phyloP scores from a whole-genome alignment of 179 eudicot species.

The Spinacia oleracea region DNA sequence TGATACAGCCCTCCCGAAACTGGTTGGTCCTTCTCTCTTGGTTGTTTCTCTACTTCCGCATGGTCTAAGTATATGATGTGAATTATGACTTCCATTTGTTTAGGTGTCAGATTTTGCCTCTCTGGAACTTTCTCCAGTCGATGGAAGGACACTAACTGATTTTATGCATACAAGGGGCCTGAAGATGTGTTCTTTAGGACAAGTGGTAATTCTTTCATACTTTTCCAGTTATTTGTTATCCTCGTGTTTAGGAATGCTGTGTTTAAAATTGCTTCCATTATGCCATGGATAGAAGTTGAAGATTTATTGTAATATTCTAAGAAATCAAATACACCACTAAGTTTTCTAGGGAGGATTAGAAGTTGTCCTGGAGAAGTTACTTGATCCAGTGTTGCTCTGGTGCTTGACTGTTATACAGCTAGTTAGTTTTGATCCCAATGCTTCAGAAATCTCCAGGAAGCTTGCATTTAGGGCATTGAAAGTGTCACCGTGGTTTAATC shows the following conservation, averaged over 20 bases:
- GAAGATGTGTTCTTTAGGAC: conserved; percentile 96
- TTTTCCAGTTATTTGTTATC: not conserved
- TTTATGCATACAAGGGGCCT: conserved; percentile 99
- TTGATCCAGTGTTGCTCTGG: not conserved
- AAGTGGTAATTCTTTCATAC: conserved; percentile 55
- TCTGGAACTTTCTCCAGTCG: conserved; percentile 97
- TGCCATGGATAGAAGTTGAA: not conserved
- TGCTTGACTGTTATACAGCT: not conserved
- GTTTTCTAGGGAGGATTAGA: not conserved
- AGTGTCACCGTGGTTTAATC: not conserved
- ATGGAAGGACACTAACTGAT: conserved; percentile 96
- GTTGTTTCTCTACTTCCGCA: conserved; percentile 1
- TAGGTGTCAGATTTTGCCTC: conserved; percentile 99
- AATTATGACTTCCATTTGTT: conserved; percentile 24
- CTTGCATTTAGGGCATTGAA: not conserved
- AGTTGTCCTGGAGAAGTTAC: not conserved
- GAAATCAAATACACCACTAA: no score
- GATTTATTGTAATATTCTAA: no score
- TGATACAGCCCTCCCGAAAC: conserved; percentile 96
- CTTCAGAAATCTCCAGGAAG: not conserved
- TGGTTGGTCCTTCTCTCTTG: conserved; percentile 57
- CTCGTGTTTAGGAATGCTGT: not conserved
- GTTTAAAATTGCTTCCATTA: not conserved
- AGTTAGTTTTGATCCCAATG: not conserved
- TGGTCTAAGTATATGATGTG: conserved; percentile 11